These are phyloP conservation scores for Mrakia blollopis DNA, from an alignment of 768 basidiomycete genomes.

Conservation along the genomic window DNA sequence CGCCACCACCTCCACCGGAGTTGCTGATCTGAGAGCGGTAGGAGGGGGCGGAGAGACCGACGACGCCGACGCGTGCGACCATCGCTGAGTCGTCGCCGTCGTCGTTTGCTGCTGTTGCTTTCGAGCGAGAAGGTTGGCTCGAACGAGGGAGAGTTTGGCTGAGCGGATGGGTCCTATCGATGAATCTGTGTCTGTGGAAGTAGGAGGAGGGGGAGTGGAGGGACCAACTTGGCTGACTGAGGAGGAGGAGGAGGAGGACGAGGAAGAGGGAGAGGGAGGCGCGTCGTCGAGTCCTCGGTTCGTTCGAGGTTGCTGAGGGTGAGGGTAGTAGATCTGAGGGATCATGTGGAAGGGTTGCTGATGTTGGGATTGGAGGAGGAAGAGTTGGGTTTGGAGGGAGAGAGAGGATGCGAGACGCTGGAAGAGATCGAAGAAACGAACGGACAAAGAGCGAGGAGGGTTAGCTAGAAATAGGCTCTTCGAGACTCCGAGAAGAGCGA, in stretches of 20 bases:
- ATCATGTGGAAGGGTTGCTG: slow-evolving; percentile 15
- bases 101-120: too few species aligned
- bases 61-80: too few species aligned
- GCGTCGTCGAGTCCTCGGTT: neutral
- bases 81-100: too few species aligned
- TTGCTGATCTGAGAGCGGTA: too few species aligned
- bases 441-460: neutral
- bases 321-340: neutral
- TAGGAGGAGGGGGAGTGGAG: neutral
- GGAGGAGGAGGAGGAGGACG: neutral
- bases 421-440: neutral
- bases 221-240: neutral
- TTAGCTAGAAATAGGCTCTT: neutral
- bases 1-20: too few species aligned
- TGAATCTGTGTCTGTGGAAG: neutral
- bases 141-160: neutral
- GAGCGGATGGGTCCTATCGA: neutral
- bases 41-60: too few species aligned
- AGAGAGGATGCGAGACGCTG: slow-evolving; percentile 19
- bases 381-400: slow-evolving; percentile 21
- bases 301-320: neutral
- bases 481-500: neutral
- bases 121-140: neutral
- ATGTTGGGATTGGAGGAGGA: slow-evolving; percentile 3
- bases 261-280: neutral